phyloP scores from a whole-genome alignment of 371 early-diverging fungal genomes.

The Paraphysoderma sedebokerense region DNA sequence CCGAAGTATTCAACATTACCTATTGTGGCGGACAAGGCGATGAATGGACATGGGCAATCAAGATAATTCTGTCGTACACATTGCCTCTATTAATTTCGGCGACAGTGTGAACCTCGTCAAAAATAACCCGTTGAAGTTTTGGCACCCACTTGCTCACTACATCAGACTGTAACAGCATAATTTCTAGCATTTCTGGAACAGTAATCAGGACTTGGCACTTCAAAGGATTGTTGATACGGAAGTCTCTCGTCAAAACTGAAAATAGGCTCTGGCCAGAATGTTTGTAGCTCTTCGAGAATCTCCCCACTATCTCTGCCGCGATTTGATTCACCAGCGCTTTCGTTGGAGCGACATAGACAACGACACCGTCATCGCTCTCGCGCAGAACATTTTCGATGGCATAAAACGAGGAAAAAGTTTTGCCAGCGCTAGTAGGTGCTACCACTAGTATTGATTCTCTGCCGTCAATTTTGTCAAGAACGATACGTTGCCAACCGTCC shows the following conservation, averaged over 20 bases:
- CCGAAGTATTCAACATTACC: conserved; percentile 32
- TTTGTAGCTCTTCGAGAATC: conserved; percentile 22
- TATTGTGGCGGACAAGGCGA: conserved; percentile 35
- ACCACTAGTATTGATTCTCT: conserved; percentile 25
- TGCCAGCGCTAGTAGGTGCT: conserved; percentile 42
- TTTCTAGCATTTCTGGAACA: conserved; percentile 26
- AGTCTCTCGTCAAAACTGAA: conserved; percentile 16
- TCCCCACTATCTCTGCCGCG: conserved; percentile 35
- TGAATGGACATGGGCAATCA: conserved; percentile 28
- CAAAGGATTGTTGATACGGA: conserved; percentile 8
- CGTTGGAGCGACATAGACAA: conserved; percentile 38
- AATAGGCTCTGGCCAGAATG: conserved; percentile 7
- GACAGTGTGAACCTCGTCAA: conserved; percentile 42
- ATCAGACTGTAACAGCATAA: conserved; percentile 14
- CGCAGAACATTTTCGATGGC: conserved; percentile 38
- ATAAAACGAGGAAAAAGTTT: conserved; percentile 45
- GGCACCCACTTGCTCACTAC: conserved; percentile 15
- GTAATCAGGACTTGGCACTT: conserved; percentile 30
- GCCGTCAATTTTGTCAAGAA: conserved; percentile 30
- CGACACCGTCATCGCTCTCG: conserved; percentile 20
- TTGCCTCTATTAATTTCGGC: conserved; percentile 20
- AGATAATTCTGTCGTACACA: conserved; percentile 30
- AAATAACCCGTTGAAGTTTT: conserved; percentile 27
- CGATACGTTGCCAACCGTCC: conserved; percentile 32
- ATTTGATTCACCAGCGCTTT: conserved; percentile 46